Conservation (phyloP, 768 basidiomycete species). For the Trametes villosa region DNA sequence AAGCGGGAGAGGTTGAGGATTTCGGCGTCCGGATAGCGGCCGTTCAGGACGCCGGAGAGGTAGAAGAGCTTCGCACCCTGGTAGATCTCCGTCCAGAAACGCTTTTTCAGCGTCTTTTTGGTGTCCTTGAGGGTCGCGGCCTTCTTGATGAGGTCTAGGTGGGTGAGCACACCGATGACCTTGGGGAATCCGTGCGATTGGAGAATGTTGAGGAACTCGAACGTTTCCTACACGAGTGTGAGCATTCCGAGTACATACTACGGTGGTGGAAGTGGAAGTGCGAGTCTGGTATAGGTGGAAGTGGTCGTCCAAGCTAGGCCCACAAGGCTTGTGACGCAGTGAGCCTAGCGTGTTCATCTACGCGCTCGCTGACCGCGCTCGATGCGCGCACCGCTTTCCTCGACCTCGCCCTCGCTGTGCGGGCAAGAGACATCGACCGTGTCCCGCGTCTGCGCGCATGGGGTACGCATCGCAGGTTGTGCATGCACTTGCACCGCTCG, state of each 20-base stretch:
- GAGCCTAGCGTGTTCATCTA: no score
- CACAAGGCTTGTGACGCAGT: no score
- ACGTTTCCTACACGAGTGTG: constrained; percentile 75
- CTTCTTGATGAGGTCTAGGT: constrained; percentile 97
- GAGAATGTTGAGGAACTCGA: constrained; percentile 97
- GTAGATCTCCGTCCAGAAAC: constrained; percentile 99
- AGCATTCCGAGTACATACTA: background rate
- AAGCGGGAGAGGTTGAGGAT: constrained; percentile 96
- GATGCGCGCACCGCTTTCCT: no score
- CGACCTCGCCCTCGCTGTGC: no score
- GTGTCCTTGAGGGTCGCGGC: constrained; percentile 81
- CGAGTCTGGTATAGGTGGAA: no score
- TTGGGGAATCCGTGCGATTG: constrained; percentile 98
- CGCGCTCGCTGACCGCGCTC: no score
- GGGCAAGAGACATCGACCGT: no score
- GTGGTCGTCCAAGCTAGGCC: no score
- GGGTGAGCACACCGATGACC: constrained; percentile 94
- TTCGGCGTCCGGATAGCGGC: constrained; percentile 96
- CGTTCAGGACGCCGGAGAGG: constrained; percentile 95
- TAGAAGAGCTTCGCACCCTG: constrained; percentile 98
- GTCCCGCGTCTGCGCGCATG: no score
- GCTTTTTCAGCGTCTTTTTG: constrained; percentile 94
- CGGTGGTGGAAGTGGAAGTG: no score
- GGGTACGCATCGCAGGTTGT: no score
- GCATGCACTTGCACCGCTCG: no score